These are phyloP conservation scores for Fusarium newnesense DNA, from an alignment of 2,329 filamentous ascomycete species.

Conservation along the genomic window DNA sequence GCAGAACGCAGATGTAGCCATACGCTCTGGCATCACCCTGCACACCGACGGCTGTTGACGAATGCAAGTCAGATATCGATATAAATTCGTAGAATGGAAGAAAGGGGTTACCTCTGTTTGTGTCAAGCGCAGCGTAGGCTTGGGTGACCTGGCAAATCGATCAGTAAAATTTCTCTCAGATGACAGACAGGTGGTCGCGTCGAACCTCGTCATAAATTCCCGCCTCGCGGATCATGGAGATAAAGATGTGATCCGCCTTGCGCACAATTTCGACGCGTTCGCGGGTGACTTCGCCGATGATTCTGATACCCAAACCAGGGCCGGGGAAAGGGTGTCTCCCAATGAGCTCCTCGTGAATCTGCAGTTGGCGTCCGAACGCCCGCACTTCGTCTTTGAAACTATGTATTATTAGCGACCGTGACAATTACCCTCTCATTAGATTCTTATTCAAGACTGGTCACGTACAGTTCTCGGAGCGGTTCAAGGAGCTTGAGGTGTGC, in stretches of 20 bases:
- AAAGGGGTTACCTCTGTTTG: conserved; percentile 26
- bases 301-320: not conserved
- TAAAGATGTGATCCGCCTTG: conserved; percentile 77
- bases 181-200: conserved; percentile 9
- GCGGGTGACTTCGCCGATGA: conserved; percentile 72
- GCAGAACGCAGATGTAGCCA: conserved; percentile 33
- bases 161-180: conserved; percentile 1
- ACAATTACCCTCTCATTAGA: not conserved
- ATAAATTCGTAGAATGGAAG: not conserved
- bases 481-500: conserved; percentile 40
- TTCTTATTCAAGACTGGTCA: not conserved
- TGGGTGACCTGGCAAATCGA: conserved; percentile 35
- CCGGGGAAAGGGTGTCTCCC: conserved; percentile 77
- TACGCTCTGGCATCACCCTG: not conserved
- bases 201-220: conserved; percentile 62
- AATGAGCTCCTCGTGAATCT: conserved; percentile 43
- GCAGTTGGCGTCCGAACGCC: conserved; percentile 45
- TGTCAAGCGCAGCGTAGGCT: conserved; percentile 43
- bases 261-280: conserved; percentile 80
- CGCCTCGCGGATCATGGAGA: conserved; percentile 74
- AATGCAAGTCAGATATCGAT: conserved; percentile 12
- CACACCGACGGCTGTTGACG: conserved; percentile 51
- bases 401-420: conserved; percentile 6
- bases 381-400: conserved; percentile 80
- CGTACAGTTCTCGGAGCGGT: conserved; percentile 60